Evolutionary conservation across 345 rosid genomes (phyloP).

Genomic region (Cardamine occulta): DNA sequence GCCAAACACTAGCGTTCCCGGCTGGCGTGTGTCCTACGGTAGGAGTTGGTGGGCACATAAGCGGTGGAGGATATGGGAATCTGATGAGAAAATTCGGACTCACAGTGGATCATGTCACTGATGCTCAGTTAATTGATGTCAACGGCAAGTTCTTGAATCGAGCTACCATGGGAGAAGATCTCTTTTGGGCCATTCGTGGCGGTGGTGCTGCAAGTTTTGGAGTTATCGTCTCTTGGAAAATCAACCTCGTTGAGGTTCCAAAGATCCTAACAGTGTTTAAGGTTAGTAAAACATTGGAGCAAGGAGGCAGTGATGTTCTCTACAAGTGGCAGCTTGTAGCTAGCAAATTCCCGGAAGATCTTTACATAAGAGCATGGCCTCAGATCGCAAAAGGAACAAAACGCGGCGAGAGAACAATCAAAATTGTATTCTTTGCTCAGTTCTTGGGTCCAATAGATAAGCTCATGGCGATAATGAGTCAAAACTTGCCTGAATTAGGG

Average conservation of each 20-base stretch:
- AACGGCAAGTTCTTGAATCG: slow-evolving; percentile 47
- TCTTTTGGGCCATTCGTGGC: slow-evolving; percentile 60
- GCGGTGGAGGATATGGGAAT: slow-evolving; percentile 59
- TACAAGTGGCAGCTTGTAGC: slow-evolving; percentile 27
- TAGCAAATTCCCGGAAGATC: slow-evolving; percentile 36
- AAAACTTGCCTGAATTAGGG: slow-evolving; percentile 54
- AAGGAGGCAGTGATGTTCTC: slow-evolving; percentile 47
- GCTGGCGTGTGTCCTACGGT: slow-evolving; percentile 57
- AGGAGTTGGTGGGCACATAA: slow-evolving; percentile 60
- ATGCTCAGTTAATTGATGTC: slow-evolving; percentile 57
- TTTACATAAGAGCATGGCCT: slow-evolving; percentile 58
- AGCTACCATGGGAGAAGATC: slow-evolving; percentile 56
- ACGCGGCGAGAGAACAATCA: slow-evolving; percentile 38
- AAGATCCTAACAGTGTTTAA: slow-evolving; percentile 50
- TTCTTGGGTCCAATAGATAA: neutral
- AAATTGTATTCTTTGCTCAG: slow-evolving; percentile 11
- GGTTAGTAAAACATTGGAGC: slow-evolving; percentile 36
- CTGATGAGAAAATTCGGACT: slow-evolving; percentile 54
- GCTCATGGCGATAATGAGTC: slow-evolving; percentile 39
- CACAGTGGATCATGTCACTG: slow-evolving; percentile 51
- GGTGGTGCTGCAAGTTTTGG: slow-evolving; percentile 60
- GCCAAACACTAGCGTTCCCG: slow-evolving; percentile 49
- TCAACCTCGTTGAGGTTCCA: slow-evolving; percentile 58
- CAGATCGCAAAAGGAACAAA: slow-evolving; percentile 44
- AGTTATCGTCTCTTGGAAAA: slow-evolving; percentile 48